These are phyloP conservation scores for Pseudogymnoascus sp. DNA, from an alignment of 2,329 filamentous ascomycete genomes.

Conservation along the genomic window DNA sequence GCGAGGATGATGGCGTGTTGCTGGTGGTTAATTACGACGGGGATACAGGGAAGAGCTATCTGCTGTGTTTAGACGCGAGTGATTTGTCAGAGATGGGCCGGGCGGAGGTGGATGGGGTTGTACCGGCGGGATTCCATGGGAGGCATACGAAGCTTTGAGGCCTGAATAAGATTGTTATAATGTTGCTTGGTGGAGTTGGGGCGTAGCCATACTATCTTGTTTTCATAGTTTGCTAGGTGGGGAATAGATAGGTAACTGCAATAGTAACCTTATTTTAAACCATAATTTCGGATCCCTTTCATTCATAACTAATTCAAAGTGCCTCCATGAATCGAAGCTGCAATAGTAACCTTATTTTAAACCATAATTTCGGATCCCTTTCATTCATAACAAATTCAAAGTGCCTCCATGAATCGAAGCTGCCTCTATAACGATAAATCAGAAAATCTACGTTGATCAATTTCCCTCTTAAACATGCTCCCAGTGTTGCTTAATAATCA, in stretches of 20 bases:
- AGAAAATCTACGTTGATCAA: not conserved
- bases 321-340: not conserved
- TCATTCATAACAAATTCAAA: not conserved
- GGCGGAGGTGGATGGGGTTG: slow-evolving; percentile 51
- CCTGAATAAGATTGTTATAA: not conserved
- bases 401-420: not conserved
- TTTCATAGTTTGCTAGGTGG: not conserved
- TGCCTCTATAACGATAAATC: not conserved
- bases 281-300: not conserved
- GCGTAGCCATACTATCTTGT: not conserved
- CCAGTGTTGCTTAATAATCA: not conserved
- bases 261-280: not conserved
- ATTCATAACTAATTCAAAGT: not conserved
- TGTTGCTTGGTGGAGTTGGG: not conserved
- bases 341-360: not conserved
- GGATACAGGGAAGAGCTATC: slow-evolving; percentile 48
- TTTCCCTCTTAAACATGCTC: not conserved
- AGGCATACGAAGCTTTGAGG: slow-evolving; percentile 30
- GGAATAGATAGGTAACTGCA: not conserved
- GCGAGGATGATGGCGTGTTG: slow-evolving; percentile 56
- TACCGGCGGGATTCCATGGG: slow-evolving; percentile 60
- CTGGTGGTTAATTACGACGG: slow-evolving; percentile 59
- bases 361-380: not conserved
- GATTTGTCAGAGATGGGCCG: slow-evolving; percentile 56
- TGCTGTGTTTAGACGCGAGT: slow-evolving; percentile 55